A percentile compares a stretch with the other conserved stretches of the same genome.
These are phyloP conservation scores for Dovyalis caffra DNA, from an alignment of 345 rosid genomes.

Conservation along the genomic window DNA sequence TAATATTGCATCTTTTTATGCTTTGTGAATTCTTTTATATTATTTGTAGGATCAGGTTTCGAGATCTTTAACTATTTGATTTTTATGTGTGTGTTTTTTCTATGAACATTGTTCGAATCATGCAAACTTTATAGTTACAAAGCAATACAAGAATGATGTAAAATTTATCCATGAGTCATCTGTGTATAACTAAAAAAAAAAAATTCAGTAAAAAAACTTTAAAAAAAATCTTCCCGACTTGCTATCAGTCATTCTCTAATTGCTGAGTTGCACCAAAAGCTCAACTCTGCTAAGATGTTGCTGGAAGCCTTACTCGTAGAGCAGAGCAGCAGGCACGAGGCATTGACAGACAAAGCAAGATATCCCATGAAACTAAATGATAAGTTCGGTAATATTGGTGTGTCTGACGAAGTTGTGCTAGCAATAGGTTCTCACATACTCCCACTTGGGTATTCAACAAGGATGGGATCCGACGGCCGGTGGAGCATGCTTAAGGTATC, in stretches of 20 bases:
- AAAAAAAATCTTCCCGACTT: too few species aligned
- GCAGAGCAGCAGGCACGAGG: constrained; percentile 14
- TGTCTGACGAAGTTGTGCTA: constrained; percentile 34
- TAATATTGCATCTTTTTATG: too few species aligned
- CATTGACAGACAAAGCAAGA: neutral
- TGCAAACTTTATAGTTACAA: too few species aligned
- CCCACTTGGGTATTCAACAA: constrained; percentile 40
- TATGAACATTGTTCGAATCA: too few species aligned
- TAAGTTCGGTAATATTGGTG: neutral
- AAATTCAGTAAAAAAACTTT: too few species aligned
- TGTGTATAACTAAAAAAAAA: too few species aligned
- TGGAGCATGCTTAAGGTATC: constrained; percentile 42
- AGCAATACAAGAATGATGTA: too few species aligned
- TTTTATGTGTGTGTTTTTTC: too few species aligned
- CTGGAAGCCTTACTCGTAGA: constrained; percentile 31
- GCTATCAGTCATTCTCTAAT: constrained; percentile 26
- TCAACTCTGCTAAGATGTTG: constrained; percentile 40
- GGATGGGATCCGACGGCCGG: constrained; percentile 40
- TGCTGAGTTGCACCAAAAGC: constrained; percentile 32
- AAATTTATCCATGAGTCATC: too few species aligned
- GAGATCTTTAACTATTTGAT: too few species aligned
- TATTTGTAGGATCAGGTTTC: too few species aligned
- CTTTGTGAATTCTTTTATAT: too few species aligned
- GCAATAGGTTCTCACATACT: constrained; percentile 41
- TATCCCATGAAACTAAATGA: neutral